Conservation (phyloP, 2,329 filamentous ascomycete genomes). For the Grosmannia huntii region DNA sequence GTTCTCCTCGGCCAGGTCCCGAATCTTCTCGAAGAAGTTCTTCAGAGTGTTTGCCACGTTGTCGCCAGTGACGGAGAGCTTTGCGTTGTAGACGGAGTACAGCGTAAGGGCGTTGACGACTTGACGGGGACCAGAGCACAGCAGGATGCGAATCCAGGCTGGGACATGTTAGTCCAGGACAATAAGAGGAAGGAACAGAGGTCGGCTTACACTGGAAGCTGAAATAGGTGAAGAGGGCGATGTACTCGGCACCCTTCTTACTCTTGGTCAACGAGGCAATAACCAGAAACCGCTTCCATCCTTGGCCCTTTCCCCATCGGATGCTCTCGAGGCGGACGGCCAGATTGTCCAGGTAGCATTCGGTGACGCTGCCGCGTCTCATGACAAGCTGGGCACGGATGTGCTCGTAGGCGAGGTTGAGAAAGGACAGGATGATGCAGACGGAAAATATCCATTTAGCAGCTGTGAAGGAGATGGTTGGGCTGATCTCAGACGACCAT, state of each 20-base stretch:
- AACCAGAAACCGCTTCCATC: conserved; percentile 84
- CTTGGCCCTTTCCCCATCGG: conserved; percentile 59
- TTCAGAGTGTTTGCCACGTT: conserved; percentile 50
- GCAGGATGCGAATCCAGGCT: conserved; percentile 79
- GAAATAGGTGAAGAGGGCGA: conserved; percentile 86
- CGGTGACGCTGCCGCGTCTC: conserved; percentile 70
- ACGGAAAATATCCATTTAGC: conserved; percentile 92
- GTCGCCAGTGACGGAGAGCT: conserved; percentile 48
- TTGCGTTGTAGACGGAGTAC: conserved; percentile 66
- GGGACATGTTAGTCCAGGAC: not conserved
- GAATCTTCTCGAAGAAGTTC: conserved; percentile 76
- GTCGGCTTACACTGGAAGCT: conserved; percentile 45
- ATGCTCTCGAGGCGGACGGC: conserved; percentile 77
- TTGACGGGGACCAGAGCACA: conserved; percentile 87
- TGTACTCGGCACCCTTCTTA: conserved; percentile 80
- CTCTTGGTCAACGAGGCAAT: conserved; percentile 85
- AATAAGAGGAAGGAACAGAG: not conserved
- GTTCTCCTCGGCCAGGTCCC: conserved; percentile 57
- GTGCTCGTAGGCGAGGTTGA: conserved; percentile 71
- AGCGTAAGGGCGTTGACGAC: conserved; percentile 83
- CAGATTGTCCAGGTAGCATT: conserved; percentile 81
- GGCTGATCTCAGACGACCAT: conserved; percentile 76
- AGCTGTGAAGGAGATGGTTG: conserved; percentile 62
- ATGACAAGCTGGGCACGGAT: conserved; percentile 71
- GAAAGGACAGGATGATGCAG: conserved; percentile 83